Percentiles rank a stretch among this genome's conserved stretches.
phyloP scores from a whole-genome alignment of 148 eudicot species.

The Rheum nobile region DNA sequence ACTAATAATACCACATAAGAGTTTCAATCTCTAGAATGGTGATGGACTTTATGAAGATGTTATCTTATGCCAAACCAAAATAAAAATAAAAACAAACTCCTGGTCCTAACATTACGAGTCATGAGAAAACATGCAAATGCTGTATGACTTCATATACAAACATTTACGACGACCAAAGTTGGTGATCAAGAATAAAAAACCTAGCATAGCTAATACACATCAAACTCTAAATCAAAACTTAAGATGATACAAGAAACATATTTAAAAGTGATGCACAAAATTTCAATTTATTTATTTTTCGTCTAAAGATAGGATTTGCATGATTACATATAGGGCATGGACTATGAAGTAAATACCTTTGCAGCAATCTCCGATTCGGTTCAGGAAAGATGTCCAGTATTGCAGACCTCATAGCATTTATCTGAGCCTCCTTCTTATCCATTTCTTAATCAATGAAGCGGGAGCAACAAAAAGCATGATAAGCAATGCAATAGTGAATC shows the following conservation, averaged over 20 bases:
- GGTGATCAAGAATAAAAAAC: background rate
- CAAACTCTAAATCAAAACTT: background rate
- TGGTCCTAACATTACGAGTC: background rate
- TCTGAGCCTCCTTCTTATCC: conserved; percentile 76
- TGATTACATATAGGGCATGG: background rate
- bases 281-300: background rate
- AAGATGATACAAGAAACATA: background rate
- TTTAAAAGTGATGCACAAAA: background rate
- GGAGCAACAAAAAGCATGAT: background rate
- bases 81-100: background rate
- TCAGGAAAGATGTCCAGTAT: conserved; percentile 91
- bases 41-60: background rate
- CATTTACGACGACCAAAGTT: background rate
- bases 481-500: background rate
- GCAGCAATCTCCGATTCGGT: conserved; percentile 90
- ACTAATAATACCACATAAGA: background rate
- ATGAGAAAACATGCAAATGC: background rate
- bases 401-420: conserved; percentile 77
- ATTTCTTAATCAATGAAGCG: conserved; percentile 34
- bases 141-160: background rate
- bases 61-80: background rate
- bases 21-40: background rate
- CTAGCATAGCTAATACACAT: background rate
- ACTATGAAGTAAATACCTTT: conserved; percentile 41
- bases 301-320: background rate